phyloP scores from a whole-genome alignment of 2,329 filamentous ascomycete species.

The Arthrocladium fulminans region DNA sequence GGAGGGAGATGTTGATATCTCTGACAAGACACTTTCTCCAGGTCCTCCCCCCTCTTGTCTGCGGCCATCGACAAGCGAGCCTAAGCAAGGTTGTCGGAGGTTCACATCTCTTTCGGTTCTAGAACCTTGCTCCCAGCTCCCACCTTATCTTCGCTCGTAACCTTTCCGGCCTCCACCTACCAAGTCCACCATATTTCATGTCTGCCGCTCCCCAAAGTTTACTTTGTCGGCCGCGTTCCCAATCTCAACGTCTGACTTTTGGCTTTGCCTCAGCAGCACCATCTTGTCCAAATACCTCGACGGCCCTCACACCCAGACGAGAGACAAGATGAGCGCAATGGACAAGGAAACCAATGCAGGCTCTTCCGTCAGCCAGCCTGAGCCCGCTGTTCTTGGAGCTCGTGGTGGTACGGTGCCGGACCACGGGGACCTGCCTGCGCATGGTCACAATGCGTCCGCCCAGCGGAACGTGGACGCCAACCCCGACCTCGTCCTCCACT shows the following conservation, averaged over 20 bases:
- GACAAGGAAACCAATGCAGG: constrained; percentile 3
- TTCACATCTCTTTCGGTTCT: constrained; percentile 1
- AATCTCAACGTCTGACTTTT: constrained; percentile 16
- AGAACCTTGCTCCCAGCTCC: background rate
- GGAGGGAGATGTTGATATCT: background rate
- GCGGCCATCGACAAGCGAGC: constrained; percentile 2
- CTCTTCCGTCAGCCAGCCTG: background rate
- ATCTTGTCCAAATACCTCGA: constrained; percentile 21
- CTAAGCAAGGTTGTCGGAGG: background rate
- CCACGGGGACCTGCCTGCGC: constrained; percentile 19
- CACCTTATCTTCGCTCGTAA: constrained; percentile 4
- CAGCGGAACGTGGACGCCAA: constrained; percentile 20
- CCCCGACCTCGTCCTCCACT: constrained; percentile 31
- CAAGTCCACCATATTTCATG: background rate
- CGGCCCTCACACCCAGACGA: constrained; percentile 13
- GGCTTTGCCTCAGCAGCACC: constrained; percentile 20
- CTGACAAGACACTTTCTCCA: constrained; percentile 3
- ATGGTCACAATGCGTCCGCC: constrained; percentile 21
- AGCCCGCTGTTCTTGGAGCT: background rate
- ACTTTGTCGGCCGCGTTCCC: constrained; percentile 18
- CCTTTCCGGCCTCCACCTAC: background rate
- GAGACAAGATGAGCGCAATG: constrained; percentile 8
- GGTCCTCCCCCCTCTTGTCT: background rate
- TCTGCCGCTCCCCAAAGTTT: constrained; percentile 9
- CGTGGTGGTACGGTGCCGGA: background rate